Evolutionary conservation across 352 stramenopile species (phyloP).

Genomic region (Phytophthora citricola): DNA sequence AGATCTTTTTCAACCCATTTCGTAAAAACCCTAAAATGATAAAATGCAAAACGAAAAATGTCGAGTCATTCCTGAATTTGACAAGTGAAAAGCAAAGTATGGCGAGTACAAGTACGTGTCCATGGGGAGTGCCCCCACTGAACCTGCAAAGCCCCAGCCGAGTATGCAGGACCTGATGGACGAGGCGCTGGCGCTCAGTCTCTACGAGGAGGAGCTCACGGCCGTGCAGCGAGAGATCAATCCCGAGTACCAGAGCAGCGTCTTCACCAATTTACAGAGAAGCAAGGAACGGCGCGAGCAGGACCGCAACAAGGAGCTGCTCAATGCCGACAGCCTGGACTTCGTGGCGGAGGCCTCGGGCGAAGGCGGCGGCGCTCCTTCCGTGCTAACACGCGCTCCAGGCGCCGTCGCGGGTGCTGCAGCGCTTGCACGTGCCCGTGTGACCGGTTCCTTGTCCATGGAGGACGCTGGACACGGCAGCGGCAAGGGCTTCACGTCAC

Average conservation of each 20-base stretch:
- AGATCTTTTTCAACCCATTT: too few relatives aligned
- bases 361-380: slow-evolving; percentile 13
- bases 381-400: slow-evolving; percentile 34
- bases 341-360: slow-evolving; percentile 16
- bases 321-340: slow-evolving; percentile 53
- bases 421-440: slow-evolving; percentile 28
- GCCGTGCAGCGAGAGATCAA: slow-evolving; percentile 49
- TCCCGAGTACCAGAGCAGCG: slow-evolving; percentile 41
- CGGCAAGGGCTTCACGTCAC: slow-evolving; percentile 61
- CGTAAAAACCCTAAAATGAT: too few relatives aligned
- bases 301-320: slow-evolving; percentile 41
- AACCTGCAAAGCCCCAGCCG: slow-evolving; percentile 26
- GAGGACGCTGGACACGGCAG: slow-evolving; percentile 47
- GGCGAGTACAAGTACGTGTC: slow-evolving; percentile 35
- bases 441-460: slow-evolving; percentile 44
- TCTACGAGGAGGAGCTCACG: slow-evolving; percentile 69
- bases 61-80: slow-evolving; percentile 35
- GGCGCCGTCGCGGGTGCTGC: slow-evolving; percentile 20
- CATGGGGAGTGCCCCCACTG: slow-evolving; percentile 22
- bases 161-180: slow-evolving; percentile 78
- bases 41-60: too few relatives aligned
- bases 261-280: slow-evolving; percentile 46
- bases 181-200: slow-evolving; percentile 64
- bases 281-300: slow-evolving; percentile 43
- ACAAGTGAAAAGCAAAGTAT: slow-evolving; percentile 5